These are phyloP conservation scores for Fusarium solani-melongenae DNA, from an alignment of 2,329 filamentous ascomycete species.

Conservation along the genomic window DNA sequence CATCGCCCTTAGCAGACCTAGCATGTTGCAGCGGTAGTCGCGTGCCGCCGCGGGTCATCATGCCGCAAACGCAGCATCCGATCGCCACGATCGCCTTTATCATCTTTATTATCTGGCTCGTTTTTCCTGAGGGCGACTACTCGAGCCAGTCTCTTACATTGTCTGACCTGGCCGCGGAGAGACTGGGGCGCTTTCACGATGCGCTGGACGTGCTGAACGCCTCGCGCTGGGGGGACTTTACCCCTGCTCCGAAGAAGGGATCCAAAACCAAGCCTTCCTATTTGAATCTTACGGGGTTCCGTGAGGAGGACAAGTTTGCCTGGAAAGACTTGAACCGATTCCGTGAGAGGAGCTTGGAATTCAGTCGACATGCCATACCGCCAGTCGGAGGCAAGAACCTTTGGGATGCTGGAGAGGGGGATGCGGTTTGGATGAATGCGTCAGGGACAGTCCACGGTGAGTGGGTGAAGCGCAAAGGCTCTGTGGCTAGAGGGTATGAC, in stretches of 20 bases:
- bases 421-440: slow-evolving; percentile 78
- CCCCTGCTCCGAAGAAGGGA: slow-evolving; percentile 51
- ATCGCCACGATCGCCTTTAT: slow-evolving; percentile 45
- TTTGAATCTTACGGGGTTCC: slow-evolving; percentile 82
- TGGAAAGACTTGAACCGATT: slow-evolving; percentile 81
- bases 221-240: slow-evolving; percentile 71
- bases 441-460: slow-evolving; percentile 81
- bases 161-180: slow-evolving; percentile 54
- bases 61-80: slow-evolving; percentile 60
- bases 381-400: slow-evolving; percentile 54
- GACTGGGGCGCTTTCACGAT: slow-evolving; percentile 63
- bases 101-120: slow-evolving; percentile 53
- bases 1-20: slow-evolving; percentile 27
- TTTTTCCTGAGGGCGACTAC: slow-evolving; percentile 52
- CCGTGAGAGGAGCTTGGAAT: slow-evolving; percentile 71
- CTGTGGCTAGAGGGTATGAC: slow-evolving; percentile 57
- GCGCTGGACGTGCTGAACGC: slow-evolving; percentile 65
- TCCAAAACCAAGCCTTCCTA: slow-evolving; percentile 56
- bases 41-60: slow-evolving; percentile 47
- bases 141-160: slow-evolving; percentile 47
- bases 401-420: slow-evolving; percentile 52
- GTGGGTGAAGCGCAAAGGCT: slow-evolving; percentile 72
- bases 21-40: slow-evolving; percentile 40
- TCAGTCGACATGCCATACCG: slow-evolving; percentile 64
- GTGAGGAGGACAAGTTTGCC: slow-evolving; percentile 77